A percentile compares a stretch with the other conserved stretches of the same genome.
These are phyloP conservation scores for Scytalidium sp. DNA, from an alignment of 2,329 filamentous ascomycete species.

Conservation along the genomic window DNA sequence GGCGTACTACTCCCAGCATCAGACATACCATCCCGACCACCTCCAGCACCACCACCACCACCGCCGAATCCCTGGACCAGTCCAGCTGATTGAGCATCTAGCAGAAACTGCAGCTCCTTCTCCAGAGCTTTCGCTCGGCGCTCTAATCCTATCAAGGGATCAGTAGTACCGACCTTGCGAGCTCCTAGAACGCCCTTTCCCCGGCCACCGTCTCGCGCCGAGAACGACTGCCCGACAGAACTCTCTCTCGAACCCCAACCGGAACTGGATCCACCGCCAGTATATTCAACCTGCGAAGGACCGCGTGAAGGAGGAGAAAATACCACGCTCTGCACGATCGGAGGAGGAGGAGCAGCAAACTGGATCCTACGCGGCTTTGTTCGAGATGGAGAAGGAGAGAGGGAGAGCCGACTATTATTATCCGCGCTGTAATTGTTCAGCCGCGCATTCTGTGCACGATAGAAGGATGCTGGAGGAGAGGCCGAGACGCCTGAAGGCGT, in stretches of 20 bases:
- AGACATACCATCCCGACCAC: slow-evolving; percentile 35
- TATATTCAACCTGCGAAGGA: not conserved
- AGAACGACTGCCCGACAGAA: not conserved
- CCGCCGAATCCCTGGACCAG: slow-evolving; percentile 25
- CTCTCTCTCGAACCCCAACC: not conserved
- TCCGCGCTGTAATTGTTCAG: too few relatives aligned
- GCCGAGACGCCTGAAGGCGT: slow-evolving; percentile 9
- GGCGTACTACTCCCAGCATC: slow-evolving; percentile 32
- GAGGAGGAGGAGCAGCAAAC: slow-evolving; percentile 25
- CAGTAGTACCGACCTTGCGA: slow-evolving; percentile 4
- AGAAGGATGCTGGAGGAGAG: slow-evolving; percentile 23
- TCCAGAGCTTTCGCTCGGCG: slow-evolving; percentile 51
- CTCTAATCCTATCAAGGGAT: slow-evolving; percentile 37
- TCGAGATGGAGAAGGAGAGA: slow-evolving; percentile 11
- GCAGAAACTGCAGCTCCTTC: slow-evolving; percentile 52
- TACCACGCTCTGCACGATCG: slow-evolving; percentile 20
- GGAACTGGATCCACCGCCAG: not conserved
- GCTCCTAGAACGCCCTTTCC: not conserved
- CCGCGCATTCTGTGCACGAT: slow-evolving; percentile 15
- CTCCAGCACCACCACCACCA: slow-evolving; percentile 21
- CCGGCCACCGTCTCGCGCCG: not conserved
- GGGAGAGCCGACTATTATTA: not conserved
- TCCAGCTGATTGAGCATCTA: slow-evolving; percentile 57
- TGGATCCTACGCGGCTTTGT: slow-evolving; percentile 17
- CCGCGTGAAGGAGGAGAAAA: not conserved